These are phyloP conservation scores for Daldinia loculata DNA, from an alignment of 495 filamentous ascomycete species.

Conservation along the genomic window DNA sequence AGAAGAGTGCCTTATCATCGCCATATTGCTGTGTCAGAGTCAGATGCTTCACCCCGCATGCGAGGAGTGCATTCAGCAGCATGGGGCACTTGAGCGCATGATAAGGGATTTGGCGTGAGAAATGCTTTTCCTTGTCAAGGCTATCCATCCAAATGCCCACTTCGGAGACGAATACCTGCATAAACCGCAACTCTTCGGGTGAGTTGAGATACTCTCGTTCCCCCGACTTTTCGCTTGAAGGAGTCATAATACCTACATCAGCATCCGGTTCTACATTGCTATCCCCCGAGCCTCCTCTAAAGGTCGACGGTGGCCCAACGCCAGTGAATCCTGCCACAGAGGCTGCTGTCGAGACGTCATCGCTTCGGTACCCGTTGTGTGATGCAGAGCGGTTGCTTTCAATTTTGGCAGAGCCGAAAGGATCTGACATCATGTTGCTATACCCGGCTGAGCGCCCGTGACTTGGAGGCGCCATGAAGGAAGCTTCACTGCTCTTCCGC, in stretches of 20 bases:
- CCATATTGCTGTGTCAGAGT: constrained; percentile 75
- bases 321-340: constrained; percentile 44
- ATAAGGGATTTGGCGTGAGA: constrained; percentile 81
- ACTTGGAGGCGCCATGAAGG: constrained; percentile 32
- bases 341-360: constrained; percentile 44
- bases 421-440: constrained; percentile 33
- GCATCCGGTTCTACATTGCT: constrained; percentile 24
- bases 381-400: constrained; percentile 24
- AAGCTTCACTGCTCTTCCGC: constrained; percentile 35
- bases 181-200: constrained; percentile 79
- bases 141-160: constrained; percentile 95
- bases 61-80: constrained; percentile 89
- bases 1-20: constrained; percentile 79
- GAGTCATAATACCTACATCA: constrained; percentile 57
- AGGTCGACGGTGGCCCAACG: constrained; percentile 38
- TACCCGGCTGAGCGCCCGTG: constrained; percentile 29
- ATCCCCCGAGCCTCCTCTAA: constrained; percentile 32
- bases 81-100: constrained; percentile 84
- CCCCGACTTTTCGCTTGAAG: constrained; percentile 57
- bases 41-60: constrained; percentile 87
- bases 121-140: constrained; percentile 88
- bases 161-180: constrained; percentile 92
- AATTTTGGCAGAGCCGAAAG: constrained; percentile 39
- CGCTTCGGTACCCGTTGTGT: constrained; percentile 41
- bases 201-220: constrained; percentile 68